A percentile compares a stretch with the other conserved stretches of the same genome.
These are phyloP conservation scores for Pleurotus cornucopiae DNA, from an alignment of 768 basidiomycete species.

Conservation along the genomic window DNA sequence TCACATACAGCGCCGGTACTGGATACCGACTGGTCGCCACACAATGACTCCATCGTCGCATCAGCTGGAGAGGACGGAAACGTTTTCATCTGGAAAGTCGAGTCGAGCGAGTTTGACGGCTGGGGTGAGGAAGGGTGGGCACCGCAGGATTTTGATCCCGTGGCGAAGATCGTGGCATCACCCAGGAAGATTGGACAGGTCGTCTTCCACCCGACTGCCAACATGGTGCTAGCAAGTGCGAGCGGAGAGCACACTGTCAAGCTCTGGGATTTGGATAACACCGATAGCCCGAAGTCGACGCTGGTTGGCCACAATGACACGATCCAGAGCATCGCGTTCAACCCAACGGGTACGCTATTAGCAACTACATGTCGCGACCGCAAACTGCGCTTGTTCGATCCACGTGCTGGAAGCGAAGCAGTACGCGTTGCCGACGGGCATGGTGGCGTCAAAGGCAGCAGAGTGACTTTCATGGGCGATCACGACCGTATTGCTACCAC, in stretches of 20 bases:
- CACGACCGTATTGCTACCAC: constrained; percentile 88
- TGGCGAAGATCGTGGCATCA: constrained; percentile 73
- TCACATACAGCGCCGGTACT: constrained; percentile 82
- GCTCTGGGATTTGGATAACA: constrained; percentile 84
- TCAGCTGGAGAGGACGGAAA: constrained; percentile 95
- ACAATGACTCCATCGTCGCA: constrained; percentile 86
- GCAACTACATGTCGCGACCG: constrained; percentile 91
- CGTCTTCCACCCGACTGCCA: constrained; percentile 87
- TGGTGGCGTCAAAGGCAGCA: constrained; percentile 87
- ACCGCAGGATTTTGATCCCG: constrained; percentile 80
- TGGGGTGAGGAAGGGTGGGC: constrained; percentile 86
- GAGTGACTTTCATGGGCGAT: constrained; percentile 90
- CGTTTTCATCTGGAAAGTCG: constrained; percentile 87
- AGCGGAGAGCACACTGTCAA: constrained; percentile 84
- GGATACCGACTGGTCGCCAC: constrained; percentile 96
- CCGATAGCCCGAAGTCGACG: constrained; percentile 57
- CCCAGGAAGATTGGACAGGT: constrained; percentile 93
- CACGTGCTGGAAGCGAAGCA: constrained; percentile 77
- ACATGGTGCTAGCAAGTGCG: constrained; percentile 78
- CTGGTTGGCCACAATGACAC: constrained; percentile 81
- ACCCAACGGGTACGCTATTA: constrained; percentile 72
- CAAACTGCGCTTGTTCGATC: constrained; percentile 89
- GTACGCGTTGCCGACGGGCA: constrained; percentile 84
- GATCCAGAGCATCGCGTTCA: constrained; percentile 83
- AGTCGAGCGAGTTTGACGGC: constrained; percentile 61